phyloP scores from a whole-genome alignment of 306 rosid genomes.

The Fagus sylvatica region DNA sequence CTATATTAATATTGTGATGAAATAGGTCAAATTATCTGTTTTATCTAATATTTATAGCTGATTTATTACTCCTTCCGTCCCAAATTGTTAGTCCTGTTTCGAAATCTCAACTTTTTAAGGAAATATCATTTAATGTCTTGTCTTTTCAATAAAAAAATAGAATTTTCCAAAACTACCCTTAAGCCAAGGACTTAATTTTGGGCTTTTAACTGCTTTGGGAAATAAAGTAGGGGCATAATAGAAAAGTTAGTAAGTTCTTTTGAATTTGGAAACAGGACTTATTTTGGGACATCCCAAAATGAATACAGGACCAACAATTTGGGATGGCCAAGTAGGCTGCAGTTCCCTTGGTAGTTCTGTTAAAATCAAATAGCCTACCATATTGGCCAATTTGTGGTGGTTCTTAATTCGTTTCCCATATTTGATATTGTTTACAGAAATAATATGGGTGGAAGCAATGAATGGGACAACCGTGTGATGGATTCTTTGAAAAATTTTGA shows the following conservation, averaged over 20 bases:
- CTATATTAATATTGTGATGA: background rate
- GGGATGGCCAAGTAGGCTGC: constrained; percentile 9
- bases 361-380: constrained; percentile 5
- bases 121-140: too few species aligned
- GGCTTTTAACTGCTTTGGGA: too few species aligned
- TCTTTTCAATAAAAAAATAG: too few species aligned
- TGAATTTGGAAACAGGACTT: too few species aligned
- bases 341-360: constrained; percentile 9
- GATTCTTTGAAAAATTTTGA: constrained; percentile 94
- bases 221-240: too few species aligned
- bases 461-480: constrained; percentile 87
- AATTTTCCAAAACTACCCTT: too few species aligned
- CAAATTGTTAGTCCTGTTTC: too few species aligned
- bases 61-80: background rate
- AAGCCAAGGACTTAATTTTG: too few species aligned
- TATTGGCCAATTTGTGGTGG: constrained; percentile 12
- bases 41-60: background rate
- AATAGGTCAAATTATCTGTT: background rate
- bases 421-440: constrained; percentile 45
- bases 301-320: too few species aligned
- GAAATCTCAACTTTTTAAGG: too few species aligned
- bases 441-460: constrained; percentile 78
- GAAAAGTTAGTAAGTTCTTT: too few species aligned
- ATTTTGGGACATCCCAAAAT: too few species aligned
- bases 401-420: constrained; percentile 6